Evolutionary conservation across 768 basidiomycete species (phyloP).

Genomic region (Tylopilus intermedius): DNA sequence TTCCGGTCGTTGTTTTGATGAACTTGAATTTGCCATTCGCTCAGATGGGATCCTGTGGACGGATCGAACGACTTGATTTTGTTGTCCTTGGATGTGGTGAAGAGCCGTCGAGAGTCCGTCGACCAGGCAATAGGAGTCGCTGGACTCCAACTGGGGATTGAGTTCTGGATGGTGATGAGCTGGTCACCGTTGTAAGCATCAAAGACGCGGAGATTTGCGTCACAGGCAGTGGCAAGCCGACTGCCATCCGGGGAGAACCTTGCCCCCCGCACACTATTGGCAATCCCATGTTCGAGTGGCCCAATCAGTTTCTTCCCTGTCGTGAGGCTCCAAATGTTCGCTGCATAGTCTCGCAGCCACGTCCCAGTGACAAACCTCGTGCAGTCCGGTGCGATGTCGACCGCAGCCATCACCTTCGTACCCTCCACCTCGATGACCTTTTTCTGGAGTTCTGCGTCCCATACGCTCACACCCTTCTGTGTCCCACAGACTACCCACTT

Average conservation of each 20-base stretch:
- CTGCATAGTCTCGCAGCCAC: not conserved
- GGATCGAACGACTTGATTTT: not conserved
- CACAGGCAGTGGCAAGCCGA: not conserved
- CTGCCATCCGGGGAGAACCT: not conserved
- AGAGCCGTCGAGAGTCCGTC: not conserved
- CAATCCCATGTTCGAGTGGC: not conserved
- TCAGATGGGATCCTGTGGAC: not conserved
- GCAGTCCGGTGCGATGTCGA: not conserved
- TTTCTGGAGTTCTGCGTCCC: not conserved
- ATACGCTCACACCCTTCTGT: not conserved
- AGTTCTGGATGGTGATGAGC: not conserved
- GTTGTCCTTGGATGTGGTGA: not conserved
- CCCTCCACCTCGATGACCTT: not conserved
- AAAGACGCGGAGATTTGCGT: not conserved
- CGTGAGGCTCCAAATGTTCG: not conserved
- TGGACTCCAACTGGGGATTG: accelerated
- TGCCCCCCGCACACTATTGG: not conserved
- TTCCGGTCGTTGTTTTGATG: not conserved
- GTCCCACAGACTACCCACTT: not conserved
- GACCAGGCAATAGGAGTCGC: not conserved
- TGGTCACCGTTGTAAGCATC: not conserved
- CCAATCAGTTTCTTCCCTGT: not conserved
- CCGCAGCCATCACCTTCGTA: not conserved
- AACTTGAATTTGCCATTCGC: not conserved
- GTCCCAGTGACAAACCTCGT: not conserved